Conservation (phyloP, 331 rosid genomes). For the Rosa hybrid region DNA sequence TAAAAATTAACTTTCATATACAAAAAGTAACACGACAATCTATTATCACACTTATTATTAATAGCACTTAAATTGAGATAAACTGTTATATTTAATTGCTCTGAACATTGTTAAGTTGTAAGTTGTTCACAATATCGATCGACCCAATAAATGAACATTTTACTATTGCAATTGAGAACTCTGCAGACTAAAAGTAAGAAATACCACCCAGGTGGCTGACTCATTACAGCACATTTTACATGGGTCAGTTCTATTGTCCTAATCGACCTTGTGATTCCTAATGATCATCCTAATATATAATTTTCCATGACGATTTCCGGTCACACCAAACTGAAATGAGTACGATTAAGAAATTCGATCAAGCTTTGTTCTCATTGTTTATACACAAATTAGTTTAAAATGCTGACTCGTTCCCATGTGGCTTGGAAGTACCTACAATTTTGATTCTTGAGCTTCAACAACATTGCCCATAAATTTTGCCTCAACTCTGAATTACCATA, state of each 20-base stretch:
- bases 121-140: too few species aligned
- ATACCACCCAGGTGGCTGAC: neutral
- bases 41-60: too few species aligned
- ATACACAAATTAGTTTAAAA: neutral
- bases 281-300: neutral
- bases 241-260: neutral
- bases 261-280: constrained; percentile 3
- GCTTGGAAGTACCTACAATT: neutral
- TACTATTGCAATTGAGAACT: too few species aligned
- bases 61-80: too few species aligned
- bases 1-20: too few species aligned
- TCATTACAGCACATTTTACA: neutral
- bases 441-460: neutral
- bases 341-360: neutral
- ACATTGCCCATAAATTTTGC: neutral
- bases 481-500: neutral
- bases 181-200: neutral
- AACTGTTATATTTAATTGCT: too few species aligned
- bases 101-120: too few species aligned
- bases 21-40: too few species aligned
- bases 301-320: neutral
- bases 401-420: neutral
- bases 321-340: constrained; percentile 3
- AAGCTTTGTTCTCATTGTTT: neutral
- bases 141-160: too few species aligned